A percentile compares a stretch with the other conserved stretches of the same genome.
These are phyloP conservation scores for Monosporascus sp. DNA, from an alignment of 2,329 filamentous ascomycete genomes.

Conservation along the genomic window DNA sequence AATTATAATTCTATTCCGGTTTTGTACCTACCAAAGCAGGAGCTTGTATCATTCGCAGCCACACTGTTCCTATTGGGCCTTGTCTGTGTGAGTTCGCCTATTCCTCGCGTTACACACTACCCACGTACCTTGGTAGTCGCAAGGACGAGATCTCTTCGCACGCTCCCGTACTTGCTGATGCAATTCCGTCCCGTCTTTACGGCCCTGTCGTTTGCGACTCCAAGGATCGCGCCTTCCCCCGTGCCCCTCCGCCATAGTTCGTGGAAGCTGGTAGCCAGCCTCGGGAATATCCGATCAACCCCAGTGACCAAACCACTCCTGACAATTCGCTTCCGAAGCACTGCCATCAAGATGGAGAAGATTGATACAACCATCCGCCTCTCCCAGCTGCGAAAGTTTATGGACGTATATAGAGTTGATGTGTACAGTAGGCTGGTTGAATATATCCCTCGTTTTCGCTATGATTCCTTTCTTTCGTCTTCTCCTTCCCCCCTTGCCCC, in stretches of 20 bases:
- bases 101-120: neutral
- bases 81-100: neutral
- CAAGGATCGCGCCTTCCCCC: slow-evolving; percentile 5
- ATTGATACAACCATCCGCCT: slow-evolving; percentile 77
- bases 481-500: neutral
- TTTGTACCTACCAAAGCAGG: too few species aligned
- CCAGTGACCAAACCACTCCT: slow-evolving; percentile 2
- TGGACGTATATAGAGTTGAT: slow-evolving; percentile 82
- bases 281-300: slow-evolving; percentile 5
- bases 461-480: neutral
- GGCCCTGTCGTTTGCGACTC: slow-evolving; percentile 10
- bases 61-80: neutral
- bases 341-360: slow-evolving; percentile 56
- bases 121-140: neutral
- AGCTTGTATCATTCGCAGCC: neutral
- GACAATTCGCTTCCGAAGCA: slow-evolving; percentile 14
- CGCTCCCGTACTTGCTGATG: slow-evolving; percentile 9
- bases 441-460: slow-evolving; percentile 2
- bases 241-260: neutral
- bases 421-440: slow-evolving; percentile 69
- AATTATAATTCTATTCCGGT: too few species aligned
- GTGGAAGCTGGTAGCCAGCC: slow-evolving; percentile 2
- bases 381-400: slow-evolving; percentile 70
- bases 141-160: neutral
- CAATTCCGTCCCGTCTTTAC: slow-evolving; percentile 10